Conservation (phyloP, 768 basidiomycete species). For the Hydnomerulius pinastri region DNA sequence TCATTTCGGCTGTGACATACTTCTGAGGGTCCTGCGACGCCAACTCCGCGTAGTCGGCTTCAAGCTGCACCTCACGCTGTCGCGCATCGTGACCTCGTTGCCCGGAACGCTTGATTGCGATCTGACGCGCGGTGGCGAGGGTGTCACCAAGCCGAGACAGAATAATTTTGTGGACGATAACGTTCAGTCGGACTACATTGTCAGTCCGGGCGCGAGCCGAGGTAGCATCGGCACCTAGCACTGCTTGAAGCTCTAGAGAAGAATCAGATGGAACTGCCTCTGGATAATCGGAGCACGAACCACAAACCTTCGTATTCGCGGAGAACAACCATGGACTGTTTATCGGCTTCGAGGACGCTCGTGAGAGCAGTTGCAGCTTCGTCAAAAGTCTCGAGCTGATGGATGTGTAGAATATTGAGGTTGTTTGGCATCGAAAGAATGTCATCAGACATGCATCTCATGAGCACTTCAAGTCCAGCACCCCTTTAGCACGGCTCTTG, state of each 20-base stretch:
- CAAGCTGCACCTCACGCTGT: conserved; percentile 7
- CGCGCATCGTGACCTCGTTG: conserved; percentile 11
- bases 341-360: conserved; percentile 10
- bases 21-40: conserved; percentile 6
- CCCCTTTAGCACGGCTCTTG: background rate
- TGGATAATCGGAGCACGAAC: background rate
- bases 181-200: conserved; percentile 1
- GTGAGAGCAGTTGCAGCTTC: conserved; percentile 10
- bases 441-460: conserved; percentile 16
- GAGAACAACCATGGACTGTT: background rate
- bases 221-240: background rate
- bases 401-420: conserved; percentile 12
- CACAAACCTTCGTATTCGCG: conserved; percentile 10
- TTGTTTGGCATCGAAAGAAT: conserved; percentile 13
- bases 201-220: background rate
- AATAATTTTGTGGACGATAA: conserved; percentile 4
- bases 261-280: background rate
- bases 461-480: background rate
- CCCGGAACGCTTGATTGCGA: conserved; percentile 11
- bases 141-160: conserved; percentile 1
- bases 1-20: conserved; percentile 7
- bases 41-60: conserved; percentile 3
- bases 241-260: background rate
- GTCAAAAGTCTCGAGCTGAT: conserved; percentile 11
- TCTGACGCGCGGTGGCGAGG: conserved; percentile 1